A percentile compares a stretch with the other conserved stretches of the same genome.
phyloP scores from a whole-genome alignment of 192 early-diverging fungal genomes.

The Backusella australiensis region DNA sequence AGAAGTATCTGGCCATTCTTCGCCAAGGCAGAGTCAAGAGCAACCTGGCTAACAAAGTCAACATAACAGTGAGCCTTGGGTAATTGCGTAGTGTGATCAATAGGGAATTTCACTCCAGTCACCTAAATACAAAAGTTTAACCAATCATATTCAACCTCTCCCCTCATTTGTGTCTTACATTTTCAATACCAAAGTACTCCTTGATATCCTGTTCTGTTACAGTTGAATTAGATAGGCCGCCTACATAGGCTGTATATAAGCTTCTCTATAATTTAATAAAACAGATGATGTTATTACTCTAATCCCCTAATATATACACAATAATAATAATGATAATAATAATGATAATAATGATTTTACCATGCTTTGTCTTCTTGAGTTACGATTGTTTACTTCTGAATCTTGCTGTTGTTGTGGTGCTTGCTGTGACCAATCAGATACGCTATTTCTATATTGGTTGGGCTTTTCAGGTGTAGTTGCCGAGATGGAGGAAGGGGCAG shows the following conservation, averaged over 20 bases:
- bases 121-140: constrained; percentile 7
- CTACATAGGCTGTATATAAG: constrained; percentile 32
- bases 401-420: neutral
- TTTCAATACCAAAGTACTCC: constrained; percentile 34
- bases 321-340: neutral
- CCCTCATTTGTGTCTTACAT: constrained; percentile 19
- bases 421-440: constrained; percentile 3
- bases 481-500: neutral
- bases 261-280: constrained; percentile 11
- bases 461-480: constrained; percentile 15
- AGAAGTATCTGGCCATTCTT: constrained; percentile 27
- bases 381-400: neutral
- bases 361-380: constrained; percentile 14
- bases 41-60: constrained; percentile 25
- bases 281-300: neutral
- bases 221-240: constrained; percentile 25
- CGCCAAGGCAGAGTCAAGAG: constrained; percentile 29
- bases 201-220: constrained; percentile 37
- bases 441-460: constrained; percentile 21
- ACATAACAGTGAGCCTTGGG: constrained; percentile 40
- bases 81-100: constrained; percentile 27
- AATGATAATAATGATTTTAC: neutral
- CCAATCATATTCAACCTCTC: neutral
- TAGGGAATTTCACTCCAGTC: constrained; percentile 32
- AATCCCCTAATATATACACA: no score